Conservation (phyloP, 2,329 filamentous ascomycete species). For the Fusarium concolor region DNA sequence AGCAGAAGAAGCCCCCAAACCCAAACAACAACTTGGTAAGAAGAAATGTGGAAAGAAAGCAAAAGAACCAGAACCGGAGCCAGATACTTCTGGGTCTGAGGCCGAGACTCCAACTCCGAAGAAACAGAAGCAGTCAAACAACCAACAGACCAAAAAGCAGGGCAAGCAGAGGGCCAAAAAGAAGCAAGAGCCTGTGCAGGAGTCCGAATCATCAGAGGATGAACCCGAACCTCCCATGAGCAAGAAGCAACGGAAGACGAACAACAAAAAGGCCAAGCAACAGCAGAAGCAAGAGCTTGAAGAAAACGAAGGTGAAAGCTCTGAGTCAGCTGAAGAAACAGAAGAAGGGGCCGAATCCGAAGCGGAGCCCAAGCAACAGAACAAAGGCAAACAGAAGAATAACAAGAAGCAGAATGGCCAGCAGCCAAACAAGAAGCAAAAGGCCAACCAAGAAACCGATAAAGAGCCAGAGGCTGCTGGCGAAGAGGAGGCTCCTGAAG, state of each 20-base stretch:
- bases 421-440: slow-evolving; percentile 14
- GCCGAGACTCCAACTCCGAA: slow-evolving; percentile 19
- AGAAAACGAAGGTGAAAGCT: slow-evolving; percentile 27
- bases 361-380: slow-evolving; percentile 17
- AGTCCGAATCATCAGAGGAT: slow-evolving; percentile 30
- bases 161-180: slow-evolving; percentile 31
- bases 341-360: slow-evolving; percentile 24
- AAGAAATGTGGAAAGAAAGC: slow-evolving; percentile 31
- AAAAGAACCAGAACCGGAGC: slow-evolving; percentile 41
- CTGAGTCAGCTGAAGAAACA: slow-evolving; percentile 29
- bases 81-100: slow-evolving; percentile 41
- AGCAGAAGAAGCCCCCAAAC: slow-evolving; percentile 30
- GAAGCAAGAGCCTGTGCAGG: slow-evolving; percentile 4
- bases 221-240: slow-evolving; percentile 28
- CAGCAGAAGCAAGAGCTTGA: slow-evolving; percentile 21
- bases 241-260: slow-evolving; percentile 31
- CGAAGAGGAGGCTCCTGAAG: slow-evolving; percentile 13
- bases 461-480: slow-evolving; percentile 18
- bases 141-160: slow-evolving; percentile 34
- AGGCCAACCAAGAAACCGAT: slow-evolving; percentile 26
- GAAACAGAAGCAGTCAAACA: slow-evolving; percentile 32
- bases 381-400: slow-evolving; percentile 26
- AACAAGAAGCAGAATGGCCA: slow-evolving; percentile 24
- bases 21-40: slow-evolving; percentile 37
- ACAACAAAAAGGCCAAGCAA: slow-evolving; percentile 22